Conservation (phyloP, 805 yeast species). For the Metschnikowia arizonensis region DNA sequence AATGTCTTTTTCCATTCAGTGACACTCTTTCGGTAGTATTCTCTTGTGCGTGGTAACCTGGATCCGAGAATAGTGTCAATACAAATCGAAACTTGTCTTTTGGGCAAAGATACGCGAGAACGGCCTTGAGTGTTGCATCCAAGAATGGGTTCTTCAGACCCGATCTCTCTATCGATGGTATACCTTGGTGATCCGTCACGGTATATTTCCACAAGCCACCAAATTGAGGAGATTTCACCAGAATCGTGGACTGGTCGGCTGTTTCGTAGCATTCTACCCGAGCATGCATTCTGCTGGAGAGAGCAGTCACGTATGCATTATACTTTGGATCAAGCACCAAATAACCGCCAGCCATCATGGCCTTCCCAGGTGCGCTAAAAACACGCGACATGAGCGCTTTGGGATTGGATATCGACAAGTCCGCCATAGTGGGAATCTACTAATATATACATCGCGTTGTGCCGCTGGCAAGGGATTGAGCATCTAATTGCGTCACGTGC, state of each 20-base stretch:
- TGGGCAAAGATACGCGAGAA: conserved; percentile 46
- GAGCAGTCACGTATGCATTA: conserved; percentile 76
- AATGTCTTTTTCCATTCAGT: conserved; percentile 37
- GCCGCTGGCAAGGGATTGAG: neutral
- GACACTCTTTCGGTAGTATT: conserved; percentile 36
- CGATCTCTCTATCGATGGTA: conserved; percentile 22
- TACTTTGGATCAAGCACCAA: conserved; percentile 78
- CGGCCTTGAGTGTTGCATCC: conserved; percentile 55
- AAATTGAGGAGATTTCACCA: conserved; percentile 75
- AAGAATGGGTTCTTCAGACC: conserved; percentile 66
- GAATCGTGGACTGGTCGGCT: conserved; percentile 26
- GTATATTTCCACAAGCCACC: conserved; percentile 64
- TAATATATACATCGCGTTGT: neutral
- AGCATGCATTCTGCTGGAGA: conserved; percentile 88
- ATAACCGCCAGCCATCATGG: conserved; percentile 91
- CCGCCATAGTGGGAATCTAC: neutral
- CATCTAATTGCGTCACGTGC: conserved; percentile 3
- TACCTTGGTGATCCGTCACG: conserved; percentile 12
- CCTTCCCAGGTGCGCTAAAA: conserved; percentile 95
- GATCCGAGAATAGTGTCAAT: conserved; percentile 75
- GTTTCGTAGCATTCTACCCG: conserved; percentile 30
- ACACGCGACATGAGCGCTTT: conserved; percentile 31
- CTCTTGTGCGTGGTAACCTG: conserved; percentile 82
- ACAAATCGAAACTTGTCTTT: conserved; percentile 28
- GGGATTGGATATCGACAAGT: neutral